Evolutionary conservation across 1,139 yeast species (phyloP), one percentile per base, ranked within the genome.

Genomic region (Saccharomyces hybrid): DNA sequence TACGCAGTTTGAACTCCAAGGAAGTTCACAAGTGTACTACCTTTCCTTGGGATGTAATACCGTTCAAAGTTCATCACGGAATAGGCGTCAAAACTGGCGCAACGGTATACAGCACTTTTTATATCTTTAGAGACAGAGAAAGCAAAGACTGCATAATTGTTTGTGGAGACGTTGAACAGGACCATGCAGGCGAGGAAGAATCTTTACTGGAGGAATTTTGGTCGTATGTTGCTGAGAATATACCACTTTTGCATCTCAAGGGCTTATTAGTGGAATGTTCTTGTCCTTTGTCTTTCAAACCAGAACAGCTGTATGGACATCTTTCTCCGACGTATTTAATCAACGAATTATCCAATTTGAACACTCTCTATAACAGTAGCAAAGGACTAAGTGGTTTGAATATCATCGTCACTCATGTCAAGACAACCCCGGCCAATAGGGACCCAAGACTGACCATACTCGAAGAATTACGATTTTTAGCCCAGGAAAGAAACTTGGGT

Each of bases 221-320:
- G 96, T 55, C 67, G 3, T 62, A 68, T 11, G 73, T 87, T 0
- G 80, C 87, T 0, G 77, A 78, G 0, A 64, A 75, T 46, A 71
- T 85, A 0, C 63, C 73, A 0, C 51, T 68, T 4, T 67, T 70
- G 4, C 59, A 65, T 16, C 69, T 89, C 48, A 73, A 71, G 30
- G 83, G 83, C 0, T 77, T 89, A 1, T 70, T 89, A 11, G 77
- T 90, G 32, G 97, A 90, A 68, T 90, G 97, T 65, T 87, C 96
- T 1, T 81, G 81, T 38, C 42, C 42, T 9, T 11, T 38, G 42
- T 67, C 77, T 9, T 76, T 78, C 56, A 71, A 73, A n/a, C 75
- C 78, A 1, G 72, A 76, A 1, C 74, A 76, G 4, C 64, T 86
- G 48, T 90, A 81, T 66, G 97, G 97, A 1, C 97, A 90, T 70